Evolutionary conservation across 129 eudicot species (phyloP), one percentile per base, ranked within the genome.

Genomic region (Kitagawia praeruptora): DNA sequence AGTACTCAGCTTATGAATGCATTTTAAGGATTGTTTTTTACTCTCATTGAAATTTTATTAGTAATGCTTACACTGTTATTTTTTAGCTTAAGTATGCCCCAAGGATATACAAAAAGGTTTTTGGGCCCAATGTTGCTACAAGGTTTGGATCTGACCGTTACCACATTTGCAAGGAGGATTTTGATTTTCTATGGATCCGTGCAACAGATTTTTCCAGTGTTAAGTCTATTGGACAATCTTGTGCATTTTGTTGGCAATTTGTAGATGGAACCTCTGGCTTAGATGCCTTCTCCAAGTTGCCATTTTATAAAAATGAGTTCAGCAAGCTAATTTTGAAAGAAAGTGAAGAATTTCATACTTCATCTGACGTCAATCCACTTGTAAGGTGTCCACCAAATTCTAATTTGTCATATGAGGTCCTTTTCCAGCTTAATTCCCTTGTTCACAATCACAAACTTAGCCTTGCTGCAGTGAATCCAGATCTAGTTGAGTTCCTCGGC

Each of bases 351-450:
- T 87, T 82, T 76, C 79, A 77, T 78, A 79, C 92, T 46, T 74
- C 80, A 54, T 88, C 88, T 70, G 89, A 89, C 70, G 79, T 89
- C 45, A 93, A 92, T 61, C 97, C 99, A 4, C 87, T 95, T 6
- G 83, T 90, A 72, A 86, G 76, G 19, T 70, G 81, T 45, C 83
- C 40, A 48, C 82, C 86, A 10, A 87, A 81, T 75, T 78, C 80
- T 58, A 81, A 75, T 45, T 64, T 95, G 79, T 51, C 89, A 10
- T 95, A 90, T 46, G 97, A 95, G 85, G 83, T 90, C 77, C 90
- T 95, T 64, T 95, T 88, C 81, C 99, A 95, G 86, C 89, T 95
- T 79, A 95, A 95, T 67, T 92, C 99, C 23, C 96, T 95, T 27
- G 87, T 95, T 58, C 96, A 95, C 27, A 88, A 90, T 58, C 91